phyloP scores from a whole-genome alignment of 495 filamentous ascomycete species.

The Daldinia bambusicola region DNA sequence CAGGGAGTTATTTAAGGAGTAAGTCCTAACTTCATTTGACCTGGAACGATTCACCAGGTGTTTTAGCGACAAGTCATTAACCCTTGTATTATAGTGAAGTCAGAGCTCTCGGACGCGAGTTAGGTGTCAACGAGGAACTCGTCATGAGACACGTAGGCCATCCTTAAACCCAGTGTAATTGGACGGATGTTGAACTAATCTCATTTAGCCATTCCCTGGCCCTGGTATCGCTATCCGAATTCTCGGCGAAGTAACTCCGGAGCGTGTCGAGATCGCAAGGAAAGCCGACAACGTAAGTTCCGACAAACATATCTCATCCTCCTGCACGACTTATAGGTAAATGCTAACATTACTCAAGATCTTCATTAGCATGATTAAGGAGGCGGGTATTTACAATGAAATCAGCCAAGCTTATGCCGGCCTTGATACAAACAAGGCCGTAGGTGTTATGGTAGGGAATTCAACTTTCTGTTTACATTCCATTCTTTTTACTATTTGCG shows the following conservation, averaged over 20 bases:
- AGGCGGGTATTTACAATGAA: slow-evolving; percentile 80
- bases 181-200: background rate
- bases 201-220: slow-evolving; percentile 47
- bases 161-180: slow-evolving; percentile 56
- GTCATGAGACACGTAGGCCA: slow-evolving; percentile 74
- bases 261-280: slow-evolving; percentile 81
- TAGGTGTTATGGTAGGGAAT: slow-evolving; percentile 75
- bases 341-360: slow-evolving; percentile 52
- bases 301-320: slow-evolving; percentile 35
- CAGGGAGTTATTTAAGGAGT: slow-evolving; percentile 43
- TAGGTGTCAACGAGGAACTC: slow-evolving; percentile 80
- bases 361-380: slow-evolving; percentile 87
- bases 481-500: background rate
- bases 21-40: background rate
- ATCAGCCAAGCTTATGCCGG: slow-evolving; percentile 88
- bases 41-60: background rate
- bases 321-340: background rate
- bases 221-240: slow-evolving; percentile 92
- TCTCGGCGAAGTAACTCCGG: slow-evolving; percentile 84
- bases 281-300: slow-evolving; percentile 72
- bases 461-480: background rate
- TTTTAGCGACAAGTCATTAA: background rate
- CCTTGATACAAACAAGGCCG: slow-evolving; percentile 71
- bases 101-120: slow-evolving; percentile 76
- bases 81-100: slow-evolving; percentile 81